A percentile compares a stretch with the other conserved stretches of the same genome.
phyloP scores from a whole-genome alignment of 2,329 filamentous ascomycete genomes.

The Whalleya microplaca region DNA sequence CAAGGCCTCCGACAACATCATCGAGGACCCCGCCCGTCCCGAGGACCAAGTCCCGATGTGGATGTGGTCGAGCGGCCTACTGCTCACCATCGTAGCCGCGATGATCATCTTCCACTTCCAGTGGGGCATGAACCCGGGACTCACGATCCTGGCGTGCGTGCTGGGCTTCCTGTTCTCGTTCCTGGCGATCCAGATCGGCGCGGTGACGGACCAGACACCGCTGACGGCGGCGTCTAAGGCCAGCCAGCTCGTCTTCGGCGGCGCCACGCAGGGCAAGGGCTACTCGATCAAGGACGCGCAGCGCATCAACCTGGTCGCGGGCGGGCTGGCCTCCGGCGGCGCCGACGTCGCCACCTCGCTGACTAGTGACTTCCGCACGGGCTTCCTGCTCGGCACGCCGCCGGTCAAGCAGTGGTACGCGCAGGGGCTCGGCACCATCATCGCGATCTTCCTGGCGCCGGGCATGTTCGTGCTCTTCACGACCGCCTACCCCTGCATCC shows the following conservation, averaged over 20 bases:
- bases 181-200: conserved; percentile 63
- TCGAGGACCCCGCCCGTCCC: conserved; percentile 53
- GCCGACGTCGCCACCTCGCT: conserved; percentile 58
- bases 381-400: conserved; percentile 67
- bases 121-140: conserved; percentile 59
- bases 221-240: conserved; percentile 70
- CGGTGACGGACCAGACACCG: conserved; percentile 64
- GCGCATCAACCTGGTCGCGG: conserved; percentile 67
- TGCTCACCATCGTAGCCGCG: conserved; percentile 53
- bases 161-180: conserved; percentile 65
- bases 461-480: conserved; percentile 71
- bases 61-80: conserved; percentile 54
- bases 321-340: conserved; percentile 59
- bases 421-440: conserved; percentile 63
- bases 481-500: conserved; percentile 70
- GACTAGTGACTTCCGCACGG: conserved; percentile 67
- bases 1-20: conserved; percentile 43
- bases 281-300: conserved; percentile 57
- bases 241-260: conserved; percentile 69
- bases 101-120: conserved; percentile 55
- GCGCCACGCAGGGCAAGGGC: conserved; percentile 60
- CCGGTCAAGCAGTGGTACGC: conserved; percentile 69
- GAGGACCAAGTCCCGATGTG: conserved; percentile 55
- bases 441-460: conserved; percentile 69
- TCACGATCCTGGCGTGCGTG: conserved; percentile 59